These are phyloP conservation scores for Sicyos edulis DNA, from an alignment of 306 rosid species.

Conservation along the genomic window DNA sequence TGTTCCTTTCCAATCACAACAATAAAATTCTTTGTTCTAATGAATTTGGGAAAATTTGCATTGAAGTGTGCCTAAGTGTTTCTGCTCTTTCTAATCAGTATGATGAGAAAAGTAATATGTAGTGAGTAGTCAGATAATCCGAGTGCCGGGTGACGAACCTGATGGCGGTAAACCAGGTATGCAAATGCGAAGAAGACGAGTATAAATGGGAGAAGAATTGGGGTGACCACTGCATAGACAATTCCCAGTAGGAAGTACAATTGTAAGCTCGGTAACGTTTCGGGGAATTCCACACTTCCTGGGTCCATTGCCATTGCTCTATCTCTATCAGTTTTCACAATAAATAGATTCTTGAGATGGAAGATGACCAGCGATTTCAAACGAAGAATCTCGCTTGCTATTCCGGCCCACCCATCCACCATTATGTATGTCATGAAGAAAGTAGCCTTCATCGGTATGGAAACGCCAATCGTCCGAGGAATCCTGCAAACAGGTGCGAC, in stretches of 20 bases:
- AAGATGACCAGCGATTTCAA: slow-evolving; percentile 82
- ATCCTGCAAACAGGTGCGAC: slow-evolving; percentile 45
- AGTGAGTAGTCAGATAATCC: neutral
- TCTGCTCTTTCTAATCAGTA: neutral
- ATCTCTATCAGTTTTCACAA: slow-evolving; percentile 95
- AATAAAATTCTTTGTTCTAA: neutral
- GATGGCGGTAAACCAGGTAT: slow-evolving; percentile 94
- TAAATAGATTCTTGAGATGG: slow-evolving; percentile 85
- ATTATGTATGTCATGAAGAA: slow-evolving; percentile 94
- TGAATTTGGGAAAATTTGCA: neutral
- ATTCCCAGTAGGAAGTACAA: slow-evolving; percentile 88
- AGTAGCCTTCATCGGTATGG: slow-evolving; percentile 97
- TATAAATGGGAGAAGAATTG: slow-evolving; percentile 93
- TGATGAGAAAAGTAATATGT: neutral
- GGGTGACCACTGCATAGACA: slow-evolving; percentile 92
- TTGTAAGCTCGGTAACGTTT: slow-evolving; percentile 87
- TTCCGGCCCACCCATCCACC: slow-evolving; percentile 99
- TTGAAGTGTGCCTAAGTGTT: neutral
- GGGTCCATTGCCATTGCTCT: slow-evolving; percentile 85
- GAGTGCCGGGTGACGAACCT: slow-evolving; percentile 45
- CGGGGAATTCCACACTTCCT: slow-evolving; percentile 78
- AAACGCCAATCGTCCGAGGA: slow-evolving; percentile 92
- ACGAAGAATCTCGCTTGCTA: slow-evolving; percentile 92
- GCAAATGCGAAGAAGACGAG: slow-evolving; percentile 90
- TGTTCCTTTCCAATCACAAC: neutral